Evolutionary conservation across 1,139 yeast species (phyloP), one percentile per base, ranked within the genome.

Genomic region (Protomyces inouyei): DNA sequence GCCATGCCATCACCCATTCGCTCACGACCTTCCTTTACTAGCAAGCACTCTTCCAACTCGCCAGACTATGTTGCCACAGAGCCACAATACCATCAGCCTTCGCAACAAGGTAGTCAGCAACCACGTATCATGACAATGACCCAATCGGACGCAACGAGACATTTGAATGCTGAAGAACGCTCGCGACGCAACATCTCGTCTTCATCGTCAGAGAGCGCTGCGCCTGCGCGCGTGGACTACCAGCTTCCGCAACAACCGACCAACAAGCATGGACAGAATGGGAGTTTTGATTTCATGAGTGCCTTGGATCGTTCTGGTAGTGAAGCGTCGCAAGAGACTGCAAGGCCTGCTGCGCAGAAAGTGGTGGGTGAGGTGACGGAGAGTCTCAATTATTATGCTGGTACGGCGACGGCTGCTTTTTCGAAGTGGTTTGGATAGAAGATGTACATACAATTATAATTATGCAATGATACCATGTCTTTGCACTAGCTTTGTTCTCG

Each of bases 361-460:
- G 48, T 43, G 21, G 48, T 43, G 12, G 48, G 48, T 43, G 48
- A 43, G 48, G 48, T 43, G 48, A 43, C 48, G 25, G 48, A 43
- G 25, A 43, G 48, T 18, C 8, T 43, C 23, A 43, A 43, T 43
- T 43, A 43, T 10, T 43, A 43, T 43, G 48, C 48, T 16, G 48
- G 48, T 5, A 43, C 48, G 21, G 48, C 48, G 12, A 16, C 48
- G 48, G 48, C 48, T n/a, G 48, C 48, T 18, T 6, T 43, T n/a
- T 16, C 23, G 1, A 43, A 43, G 23, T 43, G 48, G 48, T 43
- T 43, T 18, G 21, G 25, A 43, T 43, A 43, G 43, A 37, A n/a
- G 32, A 28, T 28, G 32, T 28, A 28, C 8, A 28, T 5, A 28
- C 32, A 28, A 4, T 28, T 28, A 28, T 6, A 4, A 4, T 28